A percentile compares a stretch with the other conserved stretches of the same genome.
These are phyloP conservation scores for Fusarium acutatum DNA, from an alignment of 2,329 filamentous ascomycete genomes.

Conservation along the genomic window DNA sequence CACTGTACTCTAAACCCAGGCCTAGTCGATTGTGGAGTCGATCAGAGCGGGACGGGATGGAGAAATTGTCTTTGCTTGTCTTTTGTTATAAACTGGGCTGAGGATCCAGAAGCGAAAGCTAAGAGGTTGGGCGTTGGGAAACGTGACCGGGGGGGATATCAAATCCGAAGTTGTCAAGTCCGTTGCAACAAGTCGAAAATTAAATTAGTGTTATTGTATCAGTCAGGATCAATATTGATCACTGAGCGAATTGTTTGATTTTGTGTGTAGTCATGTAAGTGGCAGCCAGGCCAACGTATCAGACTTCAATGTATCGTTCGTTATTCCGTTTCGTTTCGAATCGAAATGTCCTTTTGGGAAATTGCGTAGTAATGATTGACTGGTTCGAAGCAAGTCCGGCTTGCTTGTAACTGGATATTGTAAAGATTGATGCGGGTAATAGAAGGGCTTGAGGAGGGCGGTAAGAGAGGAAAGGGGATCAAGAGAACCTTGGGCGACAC, in stretches of 20 bases:
- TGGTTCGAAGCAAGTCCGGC: constrained; percentile 67
- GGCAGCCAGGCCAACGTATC: constrained; percentile 40
- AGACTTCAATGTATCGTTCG: constrained; percentile 38
- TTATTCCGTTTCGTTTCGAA: constrained; percentile 33
- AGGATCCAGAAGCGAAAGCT: constrained; percentile 34
- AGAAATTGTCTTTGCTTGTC: constrained; percentile 30
- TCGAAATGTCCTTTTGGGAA: constrained; percentile 16
- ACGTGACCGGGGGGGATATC: constrained; percentile 32
- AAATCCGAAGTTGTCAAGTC: constrained; percentile 35
- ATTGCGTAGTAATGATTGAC: constrained; percentile 56
- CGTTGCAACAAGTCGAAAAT: constrained; percentile 40
- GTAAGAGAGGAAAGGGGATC: constrained; percentile 48
- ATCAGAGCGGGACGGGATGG: constrained; percentile 45
- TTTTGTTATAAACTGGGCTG: constrained; percentile 13
- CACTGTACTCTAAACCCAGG: constrained; percentile 16
- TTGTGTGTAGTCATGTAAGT: constrained; percentile 37
- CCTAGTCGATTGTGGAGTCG: constrained; percentile 36
- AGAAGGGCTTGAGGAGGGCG: constrained; percentile 47
- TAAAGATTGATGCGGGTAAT: constrained; percentile 32
- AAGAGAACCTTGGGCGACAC: constrained; percentile 59
- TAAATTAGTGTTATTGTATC: constrained; percentile 44
- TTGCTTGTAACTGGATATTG: constrained; percentile 59
- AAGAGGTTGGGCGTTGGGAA: constrained; percentile 38
- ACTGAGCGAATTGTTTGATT: constrained; percentile 33
- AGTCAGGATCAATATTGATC: constrained; percentile 38